Base-by-base conservation (phyloP, 148 eudicot species). In the Vaccinium darrowii region DNA sequence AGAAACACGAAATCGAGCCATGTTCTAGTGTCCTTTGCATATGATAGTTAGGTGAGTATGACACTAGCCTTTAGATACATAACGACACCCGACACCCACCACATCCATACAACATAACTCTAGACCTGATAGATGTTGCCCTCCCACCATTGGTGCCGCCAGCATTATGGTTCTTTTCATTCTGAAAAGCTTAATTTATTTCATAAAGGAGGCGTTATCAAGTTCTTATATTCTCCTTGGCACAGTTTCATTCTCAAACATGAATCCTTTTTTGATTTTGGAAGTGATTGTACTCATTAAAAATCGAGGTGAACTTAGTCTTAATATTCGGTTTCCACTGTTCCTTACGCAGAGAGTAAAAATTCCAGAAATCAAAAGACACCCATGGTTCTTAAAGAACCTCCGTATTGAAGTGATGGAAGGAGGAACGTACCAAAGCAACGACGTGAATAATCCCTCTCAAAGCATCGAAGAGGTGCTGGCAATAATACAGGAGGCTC, bases 361-460 rank as follows among this genome's bases (percentile, higher is more conserved):
- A 2, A 94, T 95, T 27, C 84, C 90, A 25, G 98, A 95, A 84
- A 95, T 95, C 25, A 92, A 89, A 84, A 90, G 57, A 51, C 96
- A 94, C 76, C 98, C 95, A 0, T 95, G 98, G 98, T 95, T 91
- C 83, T 49, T 92, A 82, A 93, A 84, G 88, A 93, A 95, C 90
- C 91, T 94, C 87, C 98, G 95, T 5, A 77, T 86, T 65, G 98
- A 95, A 77, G 85, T 91, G 16, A 90, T 87, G 87, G 95, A 93
- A 85, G 93, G 94, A 27, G 94, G 91, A 91, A 90, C 91, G 87
- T 89, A 85, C 84, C 90, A 90, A 51, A 87, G 89, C 87, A 81
- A 62, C 50, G 95, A 89, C 72, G 72, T 88, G 33, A 91, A 91
- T 73, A 89, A 88, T 19, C 91, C 95, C 1, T 85, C 90, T 58